These are phyloP conservation scores for Wallacemonas collosoma DNA, from an alignment of 208 protist genomes.

Conservation along the genomic window DNA sequence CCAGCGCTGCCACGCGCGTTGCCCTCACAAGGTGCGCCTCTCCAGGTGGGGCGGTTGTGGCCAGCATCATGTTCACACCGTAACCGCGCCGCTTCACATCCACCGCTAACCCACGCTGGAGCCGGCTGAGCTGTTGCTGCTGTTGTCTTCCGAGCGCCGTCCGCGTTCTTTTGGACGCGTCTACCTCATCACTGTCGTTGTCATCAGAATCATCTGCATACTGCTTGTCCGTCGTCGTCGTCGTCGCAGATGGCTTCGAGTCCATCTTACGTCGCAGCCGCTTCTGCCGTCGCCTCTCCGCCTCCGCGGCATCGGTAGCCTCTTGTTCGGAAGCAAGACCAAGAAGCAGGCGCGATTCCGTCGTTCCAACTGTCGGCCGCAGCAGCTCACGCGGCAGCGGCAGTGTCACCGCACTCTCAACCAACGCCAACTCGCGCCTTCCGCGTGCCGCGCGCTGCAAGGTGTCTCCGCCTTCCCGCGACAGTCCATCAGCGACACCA, in stretches of 20 bases:
- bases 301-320: background rate
- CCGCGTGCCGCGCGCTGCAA: background rate
- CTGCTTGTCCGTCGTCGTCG: background rate
- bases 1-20: background rate
- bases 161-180: background rate
- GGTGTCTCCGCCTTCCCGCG: background rate
- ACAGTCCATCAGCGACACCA: background rate
- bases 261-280: background rate
- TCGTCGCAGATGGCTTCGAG: background rate
- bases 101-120: background rate
- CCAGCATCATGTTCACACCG: slow-evolving; percentile 2
- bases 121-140: slow-evolving; percentile 1
- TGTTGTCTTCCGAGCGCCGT: background rate
- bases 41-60: slow-evolving; percentile 1
- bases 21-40: background rate
- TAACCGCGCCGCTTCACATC: slow-evolving; percentile 11
- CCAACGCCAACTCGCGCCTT: slow-evolving; percentile 4
- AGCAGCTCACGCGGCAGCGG: slow-evolving; percentile 10
- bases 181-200: slow-evolving; percentile 7
- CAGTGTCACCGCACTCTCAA: slow-evolving; percentile 3
- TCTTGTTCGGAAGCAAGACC: background rate
- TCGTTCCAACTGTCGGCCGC: background rate
- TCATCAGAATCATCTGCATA: background rate
- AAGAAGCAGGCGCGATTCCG: slow-evolving; percentile 12
- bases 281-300: background rate